These are phyloP conservation scores for Phalaenopsis hybrid DNA, from an alignment of 116 monocot species.

Conservation along the genomic window DNA sequence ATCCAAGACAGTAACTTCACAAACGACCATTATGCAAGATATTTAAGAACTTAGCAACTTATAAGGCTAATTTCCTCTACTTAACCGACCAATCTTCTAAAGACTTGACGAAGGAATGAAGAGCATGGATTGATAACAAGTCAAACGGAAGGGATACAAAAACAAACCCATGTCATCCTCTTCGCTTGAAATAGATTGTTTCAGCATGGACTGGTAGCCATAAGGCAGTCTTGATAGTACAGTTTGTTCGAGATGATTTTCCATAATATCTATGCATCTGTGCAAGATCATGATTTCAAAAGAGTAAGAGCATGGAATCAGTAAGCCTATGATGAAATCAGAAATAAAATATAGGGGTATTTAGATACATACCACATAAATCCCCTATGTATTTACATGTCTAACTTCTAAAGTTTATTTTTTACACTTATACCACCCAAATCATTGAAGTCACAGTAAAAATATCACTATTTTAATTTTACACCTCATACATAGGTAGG, in stretches of 20 bases:
- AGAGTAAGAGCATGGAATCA: not conserved
- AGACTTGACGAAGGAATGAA: not conserved
- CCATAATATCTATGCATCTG: conserved; percentile 49
- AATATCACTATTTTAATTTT: too few relatives aligned
- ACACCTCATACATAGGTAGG: too few relatives aligned
- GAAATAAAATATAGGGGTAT: too few relatives aligned
- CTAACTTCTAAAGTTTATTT: too few relatives aligned
- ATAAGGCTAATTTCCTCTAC: not conserved
- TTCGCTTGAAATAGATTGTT: conserved; percentile 86
- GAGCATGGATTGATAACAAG: not conserved
- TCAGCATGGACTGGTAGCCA: conserved; percentile 66
- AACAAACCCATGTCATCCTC: conserved; percentile 93
- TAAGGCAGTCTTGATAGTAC: conserved; percentile 62
- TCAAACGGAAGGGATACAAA: not conserved
- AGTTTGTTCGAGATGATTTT: conserved; percentile 72
- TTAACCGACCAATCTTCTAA: not conserved
- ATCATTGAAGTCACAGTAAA: too few relatives aligned
- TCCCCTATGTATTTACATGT: too few relatives aligned
- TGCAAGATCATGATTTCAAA: conserved; percentile 8
- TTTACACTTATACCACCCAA: too few relatives aligned
- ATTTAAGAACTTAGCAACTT: too few relatives aligned
- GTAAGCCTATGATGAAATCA: not conserved
- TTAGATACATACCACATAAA: too few relatives aligned
- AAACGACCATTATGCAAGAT: too few relatives aligned
- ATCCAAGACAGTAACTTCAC: too few relatives aligned